These are phyloP conservation scores for Boletus tylopilopsis DNA, from an alignment of 768 basidiomycete species.

Conservation along the genomic window DNA sequence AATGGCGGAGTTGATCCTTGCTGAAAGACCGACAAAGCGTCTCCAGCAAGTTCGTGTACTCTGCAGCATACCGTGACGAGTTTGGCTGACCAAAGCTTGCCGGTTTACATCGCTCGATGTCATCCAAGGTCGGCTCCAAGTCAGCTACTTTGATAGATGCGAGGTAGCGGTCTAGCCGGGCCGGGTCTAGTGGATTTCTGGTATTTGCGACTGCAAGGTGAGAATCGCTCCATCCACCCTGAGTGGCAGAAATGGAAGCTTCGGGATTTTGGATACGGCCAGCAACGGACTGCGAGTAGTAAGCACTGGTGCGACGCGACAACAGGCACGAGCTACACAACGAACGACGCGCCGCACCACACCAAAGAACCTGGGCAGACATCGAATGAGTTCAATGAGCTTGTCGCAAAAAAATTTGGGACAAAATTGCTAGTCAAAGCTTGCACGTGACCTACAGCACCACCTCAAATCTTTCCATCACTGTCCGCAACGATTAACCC, in stretches of 20 bases:
- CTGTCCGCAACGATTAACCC: slow-evolving; percentile 19
- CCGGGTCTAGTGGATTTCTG: slow-evolving; percentile 37
- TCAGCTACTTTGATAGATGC: slow-evolving; percentile 46
- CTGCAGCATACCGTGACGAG: slow-evolving; percentile 44
- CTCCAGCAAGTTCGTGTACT: slow-evolving; percentile 53
- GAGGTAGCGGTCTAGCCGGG: slow-evolving; percentile 53
- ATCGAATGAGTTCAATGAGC: slow-evolving; percentile 10
- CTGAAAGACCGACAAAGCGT: slow-evolving; percentile 61
- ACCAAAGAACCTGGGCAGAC: slow-evolving; percentile 19
- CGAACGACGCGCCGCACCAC: slow-evolving; percentile 12
- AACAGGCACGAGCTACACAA: slow-evolving; percentile 14
- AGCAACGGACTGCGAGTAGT: slow-evolving; percentile 23
- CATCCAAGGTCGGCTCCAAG: slow-evolving; percentile 49
- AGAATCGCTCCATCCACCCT: slow-evolving; percentile 1
- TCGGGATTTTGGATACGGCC: slow-evolving; percentile 3
- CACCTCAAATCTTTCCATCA: slow-evolving; percentile 9
- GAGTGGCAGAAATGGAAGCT: slow-evolving; percentile 1
- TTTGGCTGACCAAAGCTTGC: slow-evolving; percentile 35
- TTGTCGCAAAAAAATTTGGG: background rate
- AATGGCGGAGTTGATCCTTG: slow-evolving; percentile 53
- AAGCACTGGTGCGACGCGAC: slow-evolving; percentile 15
- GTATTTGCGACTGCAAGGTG: background rate
- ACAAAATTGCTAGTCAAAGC: background rate
- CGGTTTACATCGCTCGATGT: slow-evolving; percentile 59
- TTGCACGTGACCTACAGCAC: slow-evolving; percentile 16